phyloP scores from a whole-genome alignment of 441 rosid species.

The Euphorbia schlechtendalii region DNA sequence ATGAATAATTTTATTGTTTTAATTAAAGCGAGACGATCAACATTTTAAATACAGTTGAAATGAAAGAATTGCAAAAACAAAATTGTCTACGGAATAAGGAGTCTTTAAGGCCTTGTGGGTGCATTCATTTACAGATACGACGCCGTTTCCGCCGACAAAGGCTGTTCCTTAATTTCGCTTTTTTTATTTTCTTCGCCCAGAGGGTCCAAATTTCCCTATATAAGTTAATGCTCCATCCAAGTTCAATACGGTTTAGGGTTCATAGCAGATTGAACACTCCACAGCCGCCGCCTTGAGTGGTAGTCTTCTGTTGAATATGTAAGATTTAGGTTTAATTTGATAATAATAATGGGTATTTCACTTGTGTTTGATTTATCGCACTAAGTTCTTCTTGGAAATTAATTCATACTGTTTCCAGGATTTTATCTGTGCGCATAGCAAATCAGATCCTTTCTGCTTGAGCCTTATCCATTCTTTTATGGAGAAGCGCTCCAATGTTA shows the following conservation, averaged over 20 bases:
- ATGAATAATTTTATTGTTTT: too few relatives aligned
- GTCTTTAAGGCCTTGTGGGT: too few relatives aligned
- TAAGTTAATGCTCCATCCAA: neutral
- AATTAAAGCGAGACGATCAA: too few relatives aligned
- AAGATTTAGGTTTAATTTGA: neutral
- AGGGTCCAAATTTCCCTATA: neutral
- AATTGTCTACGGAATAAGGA: too few relatives aligned
- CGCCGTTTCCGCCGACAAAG: too few relatives aligned
- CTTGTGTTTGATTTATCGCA: constrained; percentile 22
- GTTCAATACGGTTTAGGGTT: neutral
- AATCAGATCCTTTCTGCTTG: constrained; percentile 37
- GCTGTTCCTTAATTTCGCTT: too few relatives aligned
- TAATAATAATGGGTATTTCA: neutral
- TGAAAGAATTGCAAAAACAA: too few relatives aligned
- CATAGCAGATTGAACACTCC: neutral
- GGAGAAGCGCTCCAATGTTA: constrained; percentile 48
- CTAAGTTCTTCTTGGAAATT: constrained; percentile 49
- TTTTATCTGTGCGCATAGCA: constrained; percentile 61
- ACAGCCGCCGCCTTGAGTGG: neutral
- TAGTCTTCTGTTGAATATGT: neutral
- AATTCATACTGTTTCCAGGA: constrained; percentile 29
- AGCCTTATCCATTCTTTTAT: constrained; percentile 28
- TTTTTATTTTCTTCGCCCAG: neutral
- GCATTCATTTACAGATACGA: too few relatives aligned
- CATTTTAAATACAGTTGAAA: too few relatives aligned